These are phyloP conservation scores for Mallotus japonicus DNA, from an alignment of 441 rosid genomes.

Conservation along the genomic window DNA sequence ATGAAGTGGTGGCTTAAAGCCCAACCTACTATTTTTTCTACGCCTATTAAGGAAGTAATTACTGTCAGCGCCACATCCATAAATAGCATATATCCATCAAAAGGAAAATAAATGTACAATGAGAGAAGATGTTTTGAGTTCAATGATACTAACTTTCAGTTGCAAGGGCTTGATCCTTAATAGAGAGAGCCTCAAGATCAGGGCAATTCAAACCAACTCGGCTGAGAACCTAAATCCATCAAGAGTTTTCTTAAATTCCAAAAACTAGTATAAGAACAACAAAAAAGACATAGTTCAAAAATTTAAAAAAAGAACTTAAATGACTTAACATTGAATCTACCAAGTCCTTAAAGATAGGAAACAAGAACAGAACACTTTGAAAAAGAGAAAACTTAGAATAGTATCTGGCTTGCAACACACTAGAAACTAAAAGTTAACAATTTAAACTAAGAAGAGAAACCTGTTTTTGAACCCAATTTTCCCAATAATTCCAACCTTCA, in stretches of 20 bases:
- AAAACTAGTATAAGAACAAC: neutral
- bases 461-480: neutral
- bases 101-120: neutral
- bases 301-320: neutral
- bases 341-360: neutral
- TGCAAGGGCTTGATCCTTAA: conserved; percentile 78
- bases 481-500: neutral
- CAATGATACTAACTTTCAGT: conserved; percentile 63
- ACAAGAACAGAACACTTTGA: neutral
- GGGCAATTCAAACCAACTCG: conserved; percentile 70
- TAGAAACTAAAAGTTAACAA: neutral
- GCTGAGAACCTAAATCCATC: conserved; percentile 46
- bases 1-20: conserved; percentile 79
- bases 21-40: conserved; percentile 96
- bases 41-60: conserved; percentile 45
- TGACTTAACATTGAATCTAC: neutral
- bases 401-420: neutral
- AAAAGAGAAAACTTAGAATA: neutral
- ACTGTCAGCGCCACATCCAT: conserved; percentile 17
- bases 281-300: neutral
- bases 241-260: neutral
- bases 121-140: conserved; percentile 9
- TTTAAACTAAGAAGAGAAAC: neutral
- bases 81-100: neutral
- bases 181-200: conserved; percentile 65